These are phyloP conservation scores for Epichloe hybrida DNA, from an alignment of 2,329 filamentous ascomycete genomes.

Conservation along the genomic window DNA sequence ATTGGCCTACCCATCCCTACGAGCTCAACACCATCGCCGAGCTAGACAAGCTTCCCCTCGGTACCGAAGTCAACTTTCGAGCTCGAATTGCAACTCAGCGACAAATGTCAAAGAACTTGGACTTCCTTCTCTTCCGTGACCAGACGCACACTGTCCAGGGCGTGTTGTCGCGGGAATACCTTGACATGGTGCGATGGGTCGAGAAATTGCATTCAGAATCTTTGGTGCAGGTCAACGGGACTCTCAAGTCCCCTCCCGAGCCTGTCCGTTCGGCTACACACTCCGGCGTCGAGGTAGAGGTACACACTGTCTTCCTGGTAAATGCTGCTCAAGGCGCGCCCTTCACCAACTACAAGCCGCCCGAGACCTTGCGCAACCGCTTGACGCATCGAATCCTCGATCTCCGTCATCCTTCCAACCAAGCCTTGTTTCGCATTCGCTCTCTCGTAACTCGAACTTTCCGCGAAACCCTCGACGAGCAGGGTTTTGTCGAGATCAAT, in stretches of 20 bases:
- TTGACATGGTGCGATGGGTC: slow-evolving; percentile 74
- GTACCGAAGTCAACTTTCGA: slow-evolving; percentile 27
- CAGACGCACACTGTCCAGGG: slow-evolving; percentile 75
- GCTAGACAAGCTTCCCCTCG: slow-evolving; percentile 23
- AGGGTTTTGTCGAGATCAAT: slow-evolving; percentile 84
- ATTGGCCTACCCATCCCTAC: slow-evolving; percentile 25
- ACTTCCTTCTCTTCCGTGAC: slow-evolving; percentile 78
- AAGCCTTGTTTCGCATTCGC: slow-evolving; percentile 78
- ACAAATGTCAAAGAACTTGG: slow-evolving; percentile 67
- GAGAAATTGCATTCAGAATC: slow-evolving; percentile 70
- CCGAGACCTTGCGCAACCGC: slow-evolving; percentile 54
- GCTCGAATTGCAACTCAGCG: slow-evolving; percentile 48
- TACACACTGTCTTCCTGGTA: slow-evolving; percentile 41
- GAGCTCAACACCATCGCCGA: slow-evolving; percentile 26
- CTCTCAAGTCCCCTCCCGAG: slow-evolving; percentile 59
- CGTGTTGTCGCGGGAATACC: slow-evolving; percentile 45
- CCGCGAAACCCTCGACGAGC: slow-evolving; percentile 57
- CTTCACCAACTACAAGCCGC: slow-evolving; percentile 46
- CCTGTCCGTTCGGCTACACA: slow-evolving; percentile 63
- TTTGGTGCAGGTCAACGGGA: slow-evolving; percentile 63
- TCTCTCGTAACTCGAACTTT: slow-evolving; percentile 70
- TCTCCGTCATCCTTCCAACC: slow-evolving; percentile 71
- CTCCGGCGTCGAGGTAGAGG: slow-evolving; percentile 61
- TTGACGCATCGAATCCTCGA: slow-evolving; percentile 70
- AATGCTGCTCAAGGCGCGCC: slow-evolving; percentile 35